These are phyloP conservation scores for Solanum paucissectum DNA, from an alignment of 257 asterid genomes.

Conservation along the genomic window DNA sequence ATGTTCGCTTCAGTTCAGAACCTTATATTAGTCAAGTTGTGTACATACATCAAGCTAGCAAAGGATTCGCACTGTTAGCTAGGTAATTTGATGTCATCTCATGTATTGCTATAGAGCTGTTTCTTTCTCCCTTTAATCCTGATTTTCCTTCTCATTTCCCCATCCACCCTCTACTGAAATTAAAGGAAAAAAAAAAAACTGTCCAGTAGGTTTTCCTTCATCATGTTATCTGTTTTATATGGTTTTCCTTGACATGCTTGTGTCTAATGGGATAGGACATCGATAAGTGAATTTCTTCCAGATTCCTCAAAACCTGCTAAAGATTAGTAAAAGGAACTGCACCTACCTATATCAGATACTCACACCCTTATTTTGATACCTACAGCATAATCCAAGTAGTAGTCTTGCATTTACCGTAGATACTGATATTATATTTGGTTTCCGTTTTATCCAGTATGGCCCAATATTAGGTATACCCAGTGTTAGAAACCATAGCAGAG, in stretches of 20 bases:
- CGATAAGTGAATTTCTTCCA: background rate
- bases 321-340: background rate
- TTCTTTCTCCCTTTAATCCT: background rate
- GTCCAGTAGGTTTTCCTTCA: background rate
- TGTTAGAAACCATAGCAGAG: background rate
- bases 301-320: background rate
- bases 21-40: slow-evolving; percentile 74
- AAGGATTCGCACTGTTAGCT: slow-evolving; percentile 65
- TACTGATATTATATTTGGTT: background rate
- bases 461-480: background rate
- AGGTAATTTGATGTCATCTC: slow-evolving; percentile 35
- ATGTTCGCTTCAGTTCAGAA: slow-evolving; percentile 77
- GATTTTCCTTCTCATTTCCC: background rate
- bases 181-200: background rate
- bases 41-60: slow-evolving; percentile 37
- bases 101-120: background rate
- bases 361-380: background rate
- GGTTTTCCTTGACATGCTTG: background rate
- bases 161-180: background rate
- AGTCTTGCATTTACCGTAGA: background rate
- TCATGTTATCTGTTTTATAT: background rate
- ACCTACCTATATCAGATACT: background rate
- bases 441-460: background rate
- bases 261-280: background rate
- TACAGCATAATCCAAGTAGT: background rate